A percentile compares a stretch with the other conserved stretches of the same genome.
Evolutionary conservation across 768 basidiomycete species (phyloP).

Genomic region (Phanerochaete carnosa): DNA sequence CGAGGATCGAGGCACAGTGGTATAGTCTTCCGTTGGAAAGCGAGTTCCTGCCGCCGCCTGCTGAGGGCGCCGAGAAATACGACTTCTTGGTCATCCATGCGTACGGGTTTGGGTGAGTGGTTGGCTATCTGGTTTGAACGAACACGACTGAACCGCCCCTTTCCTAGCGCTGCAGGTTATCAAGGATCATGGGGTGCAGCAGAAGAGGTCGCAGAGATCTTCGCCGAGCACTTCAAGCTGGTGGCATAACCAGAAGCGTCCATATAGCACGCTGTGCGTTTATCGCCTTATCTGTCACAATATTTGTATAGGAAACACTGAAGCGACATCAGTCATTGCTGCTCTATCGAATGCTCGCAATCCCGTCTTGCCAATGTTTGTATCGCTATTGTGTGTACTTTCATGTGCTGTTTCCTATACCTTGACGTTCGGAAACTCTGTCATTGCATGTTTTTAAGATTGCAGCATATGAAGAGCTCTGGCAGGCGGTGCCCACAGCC

Average conservation of each 20-base stretch:
- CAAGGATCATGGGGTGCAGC: conserved; percentile 43
- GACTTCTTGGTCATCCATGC: conserved; percentile 47
- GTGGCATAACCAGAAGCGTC: not conserved
- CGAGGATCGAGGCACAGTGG: conserved; percentile 50
- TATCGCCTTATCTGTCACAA: too few species aligned
- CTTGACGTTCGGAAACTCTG: too few species aligned
- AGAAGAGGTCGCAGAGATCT: conserved; percentile 30
- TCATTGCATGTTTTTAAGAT: too few species aligned
- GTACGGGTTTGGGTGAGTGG: conserved; percentile 54
- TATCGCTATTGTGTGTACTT: too few species aligned
- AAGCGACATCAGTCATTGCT: too few species aligned
- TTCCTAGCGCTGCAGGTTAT: conserved; percentile 35
- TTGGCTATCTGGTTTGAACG: not conserved
- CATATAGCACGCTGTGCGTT: too few species aligned
- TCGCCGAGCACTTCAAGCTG: conserved; percentile 1
- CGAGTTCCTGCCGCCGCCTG: conserved; percentile 18
- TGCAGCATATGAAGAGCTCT: too few species aligned
- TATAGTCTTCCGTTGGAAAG: conserved; percentile 32
- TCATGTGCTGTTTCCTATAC: too few species aligned
- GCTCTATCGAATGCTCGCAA: too few species aligned
- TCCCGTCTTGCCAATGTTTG: too few species aligned
- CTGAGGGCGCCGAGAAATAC: conserved; percentile 17
- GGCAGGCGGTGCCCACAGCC: too few species aligned
- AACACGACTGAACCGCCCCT: not conserved
- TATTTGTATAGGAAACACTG: too few species aligned